These are phyloP conservation scores for Glomus cerebriforme DNA, from an alignment of 192 early-diverging fungal genomes.

Conservation along the genomic window DNA sequence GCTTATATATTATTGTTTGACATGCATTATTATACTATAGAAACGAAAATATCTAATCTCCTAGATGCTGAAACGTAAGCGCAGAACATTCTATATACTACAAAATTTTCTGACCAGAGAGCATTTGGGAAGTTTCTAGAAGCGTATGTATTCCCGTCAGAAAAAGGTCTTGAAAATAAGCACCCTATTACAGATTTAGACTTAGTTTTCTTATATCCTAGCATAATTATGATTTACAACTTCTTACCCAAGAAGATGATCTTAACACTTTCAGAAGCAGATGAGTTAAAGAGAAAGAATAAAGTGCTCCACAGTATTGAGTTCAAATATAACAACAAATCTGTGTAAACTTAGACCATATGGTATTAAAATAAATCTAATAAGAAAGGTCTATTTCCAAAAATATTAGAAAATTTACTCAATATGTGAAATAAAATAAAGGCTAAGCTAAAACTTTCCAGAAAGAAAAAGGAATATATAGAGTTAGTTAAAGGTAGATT, in stretches of 20 bases:
- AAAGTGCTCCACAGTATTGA: conserved; percentile 20
- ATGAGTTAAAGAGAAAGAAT: neutral
- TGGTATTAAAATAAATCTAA: conserved; percentile 4
- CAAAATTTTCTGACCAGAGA: neutral
- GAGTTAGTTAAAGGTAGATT: conserved; percentile 5
- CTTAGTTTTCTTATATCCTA: conserved; percentile 17
- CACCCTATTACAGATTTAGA: neutral
- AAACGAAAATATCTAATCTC: no score
- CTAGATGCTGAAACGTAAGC: no score
- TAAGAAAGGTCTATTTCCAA: conserved; percentile 3
- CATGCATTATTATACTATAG: no score
- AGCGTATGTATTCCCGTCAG: neutral
- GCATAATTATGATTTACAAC: conserved; percentile 23
- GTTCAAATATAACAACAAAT: neutral
- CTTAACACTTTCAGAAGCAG: neutral
- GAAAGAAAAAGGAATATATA: conserved; percentile 27
- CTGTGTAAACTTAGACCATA: neutral
- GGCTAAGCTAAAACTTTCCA: neutral
- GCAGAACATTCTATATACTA: no score
- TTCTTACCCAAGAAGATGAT: conserved; percentile 20
- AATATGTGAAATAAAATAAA: conserved; percentile 6
- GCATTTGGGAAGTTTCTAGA: neutral
- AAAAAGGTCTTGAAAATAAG: conserved; percentile 21
- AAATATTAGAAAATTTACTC: conserved; percentile 13
- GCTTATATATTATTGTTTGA: no score